Base-by-base conservation (phyloP, 129 eudicot genomes). In the Solidago caesia region DNA sequence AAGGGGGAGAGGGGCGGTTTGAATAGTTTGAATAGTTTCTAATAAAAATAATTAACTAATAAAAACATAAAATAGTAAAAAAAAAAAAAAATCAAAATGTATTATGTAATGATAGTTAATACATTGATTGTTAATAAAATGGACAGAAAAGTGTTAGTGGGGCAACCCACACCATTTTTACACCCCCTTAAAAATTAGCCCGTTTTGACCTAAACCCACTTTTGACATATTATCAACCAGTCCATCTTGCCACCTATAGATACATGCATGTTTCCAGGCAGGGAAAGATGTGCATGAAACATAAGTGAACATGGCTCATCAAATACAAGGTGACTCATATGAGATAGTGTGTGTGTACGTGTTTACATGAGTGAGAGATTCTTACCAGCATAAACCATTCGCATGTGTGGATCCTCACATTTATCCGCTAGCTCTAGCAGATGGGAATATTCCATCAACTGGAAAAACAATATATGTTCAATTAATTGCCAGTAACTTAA, bases 321-420 rank as follows among this genome's bases (percentile, higher is more conserved):
- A 11, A 64, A 64, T 11, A 14, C 26, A 8, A n/a, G 7, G 3
- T 33, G 44, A 49, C 26, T 49, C 44, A 8, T 48, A 73, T 26
- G 11, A 61, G 78, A 44, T 51, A 10, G 53, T 42, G n/a, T 33
- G 7, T 58, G 57, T 12, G 44, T 44, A 41, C 43, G 15, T 44
- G 21, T 73, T 21, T 48, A 12, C 7, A 41, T 7, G 64, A 68
- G 72, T 58, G 43, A 77, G 61, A 71, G 64, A 72, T 73, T 68
- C 52, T 80, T 68, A 82, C 98, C 70, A 6, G 97, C 96, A 83
- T 93, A 93, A 42, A 93, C 98, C 82, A 93, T n/a, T 57, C 97
- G 84, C 97, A 93, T 61, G 86, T 93, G 48, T 41, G 98, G 98
- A 88, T 93, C 97, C 70, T 93, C 97, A 72, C 97, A 88, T 79